Evolutionary conservation across 108 stramenopile genomes (phyloP), one percentile per base, ranked within the genome.

Genomic region (Cyclotella cryptica): DNA sequence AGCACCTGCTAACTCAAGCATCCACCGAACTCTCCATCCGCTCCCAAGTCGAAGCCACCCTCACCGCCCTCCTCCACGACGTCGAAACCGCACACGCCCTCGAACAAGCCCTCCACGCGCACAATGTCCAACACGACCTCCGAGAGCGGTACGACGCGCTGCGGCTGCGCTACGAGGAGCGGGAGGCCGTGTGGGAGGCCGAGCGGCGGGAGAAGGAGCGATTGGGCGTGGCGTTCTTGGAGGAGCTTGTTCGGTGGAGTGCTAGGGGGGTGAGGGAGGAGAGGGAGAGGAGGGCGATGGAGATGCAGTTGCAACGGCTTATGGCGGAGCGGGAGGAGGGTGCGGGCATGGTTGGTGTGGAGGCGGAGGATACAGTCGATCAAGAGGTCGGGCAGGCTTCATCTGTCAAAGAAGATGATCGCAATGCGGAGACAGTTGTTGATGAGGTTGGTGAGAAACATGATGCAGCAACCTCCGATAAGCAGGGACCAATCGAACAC

Each of bases 51-150:
- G 70, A 77, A 43, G 19, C 73, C 6, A 70, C 77, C 29, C 73
- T 84, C 19, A 24, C 43, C 27, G 66, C 79, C 52, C 40, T 84
- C 42, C 74, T 84, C 7, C 69, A 79, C 21, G 83, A 84, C 45
- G 78, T 84, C 8, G 83, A 84, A 54, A 49, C 45, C n/a, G 74
- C 83, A 18, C 55, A 66, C 63, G 43, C 64, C 18, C 83, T 84
- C 67, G 64, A 74, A 49, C 69, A 62, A 35, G 28, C 62, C 35
- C 79, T 84, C 17, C 39, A 52, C 26, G 24, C 40, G n/a, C 47
- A 67, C 51, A 80, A 68, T 65, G 74, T 49, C 39, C 45, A 80
- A 19, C 74, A 71, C 17, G n/a, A 58, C 40, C 43, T 69, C 22
- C 57, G 41, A 49, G 53, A 71, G 11, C n/a, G 57, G 26, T 42